A percentile compares a stretch with the other conserved stretches of the same genome.
Conservation (phyloP, 1,139 yeast genomes). For the Kodamaea derodonti region DNA sequence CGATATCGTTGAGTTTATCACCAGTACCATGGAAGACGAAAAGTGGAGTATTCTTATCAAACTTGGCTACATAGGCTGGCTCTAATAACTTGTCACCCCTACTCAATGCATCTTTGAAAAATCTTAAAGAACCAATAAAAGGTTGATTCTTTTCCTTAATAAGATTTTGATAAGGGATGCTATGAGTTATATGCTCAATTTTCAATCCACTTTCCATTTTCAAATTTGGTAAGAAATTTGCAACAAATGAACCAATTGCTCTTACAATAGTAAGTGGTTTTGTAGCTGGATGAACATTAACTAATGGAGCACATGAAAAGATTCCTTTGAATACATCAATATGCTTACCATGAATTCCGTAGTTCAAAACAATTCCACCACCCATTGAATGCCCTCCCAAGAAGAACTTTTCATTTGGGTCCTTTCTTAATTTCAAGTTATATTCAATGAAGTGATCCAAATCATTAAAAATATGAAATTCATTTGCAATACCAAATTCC, state of each 20-base stretch:
- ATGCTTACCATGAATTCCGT: constrained; percentile 63
- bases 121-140: constrained; percentile 40
- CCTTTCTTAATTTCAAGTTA: constrained; percentile 22
- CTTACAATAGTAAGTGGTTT: constrained; percentile 51
- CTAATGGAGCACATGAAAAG: constrained; percentile 64
- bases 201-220: constrained; percentile 58
- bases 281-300: constrained; percentile 55
- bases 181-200: constrained; percentile 52
- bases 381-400: constrained; percentile 93
- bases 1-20: constrained; percentile 51
- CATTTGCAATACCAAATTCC: constrained; percentile 63
- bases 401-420: constrained; percentile 41
- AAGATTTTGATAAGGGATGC: constrained; percentile 45
- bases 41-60: constrained; percentile 37
- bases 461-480: constrained; percentile 59
- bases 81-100: constrained; percentile 55
- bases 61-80: constrained; percentile 38
- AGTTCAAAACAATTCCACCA: constrained; percentile 76
- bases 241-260: constrained; percentile 44
- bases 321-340: constrained; percentile 52
- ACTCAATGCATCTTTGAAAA: constrained; percentile 57
- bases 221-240: constrained; percentile 48
- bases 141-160: constrained; percentile 34
- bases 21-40: constrained; percentile 30
- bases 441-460: constrained; percentile 58